phyloP scores from a whole-genome alignment of 2,329 filamentous ascomycete genomes.

The Chlorencoelia australis region DNA sequence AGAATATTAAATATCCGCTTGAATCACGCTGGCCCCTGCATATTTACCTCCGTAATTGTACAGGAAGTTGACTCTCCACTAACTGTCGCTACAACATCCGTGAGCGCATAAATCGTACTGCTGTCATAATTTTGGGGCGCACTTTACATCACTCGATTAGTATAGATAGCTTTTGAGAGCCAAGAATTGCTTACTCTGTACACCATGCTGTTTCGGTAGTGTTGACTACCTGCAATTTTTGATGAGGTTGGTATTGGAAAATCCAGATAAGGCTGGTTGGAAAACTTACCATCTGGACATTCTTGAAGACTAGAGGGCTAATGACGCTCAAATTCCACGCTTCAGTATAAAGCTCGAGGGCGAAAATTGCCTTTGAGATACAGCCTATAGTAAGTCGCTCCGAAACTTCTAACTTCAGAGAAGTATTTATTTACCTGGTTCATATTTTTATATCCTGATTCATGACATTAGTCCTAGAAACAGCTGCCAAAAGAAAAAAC shows the following conservation, averaged over 20 bases:
- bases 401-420: slow-evolving; percentile 15
- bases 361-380: slow-evolving; percentile 33
- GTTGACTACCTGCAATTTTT: too few relatives aligned
- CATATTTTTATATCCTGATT: too few relatives aligned
- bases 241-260: too few relatives aligned
- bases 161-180: not conserved
- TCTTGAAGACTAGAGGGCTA: slow-evolving; percentile 27
- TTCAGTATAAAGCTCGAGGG: slow-evolving; percentile 31
- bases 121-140: slow-evolving; percentile 31
- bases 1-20: too few relatives aligned
- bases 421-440: too few relatives aligned
- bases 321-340: slow-evolving; percentile 35
- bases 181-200: slow-evolving; percentile 13
- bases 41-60: slow-evolving; percentile 10
- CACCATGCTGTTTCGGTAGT: slow-evolving; percentile 15
- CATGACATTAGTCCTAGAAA: too few relatives aligned
- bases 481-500: too few relatives aligned
- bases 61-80: slow-evolving; percentile 23
- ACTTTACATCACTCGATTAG: slow-evolving; percentile 11
- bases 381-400: slow-evolving; percentile 28
- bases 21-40: slow-evolving; percentile 9
- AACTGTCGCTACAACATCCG: slow-evolving; percentile 27
- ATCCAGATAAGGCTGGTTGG: too few relatives aligned
- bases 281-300: slow-evolving; percentile 19
- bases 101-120: slow-evolving; percentile 29